A percentile compares a stretch with the other conserved stretches of the same genome.
Evolutionary conservation across 1,284 basidiomycete genomes (phyloP).

Genomic region (Earliella scabrosa): DNA sequence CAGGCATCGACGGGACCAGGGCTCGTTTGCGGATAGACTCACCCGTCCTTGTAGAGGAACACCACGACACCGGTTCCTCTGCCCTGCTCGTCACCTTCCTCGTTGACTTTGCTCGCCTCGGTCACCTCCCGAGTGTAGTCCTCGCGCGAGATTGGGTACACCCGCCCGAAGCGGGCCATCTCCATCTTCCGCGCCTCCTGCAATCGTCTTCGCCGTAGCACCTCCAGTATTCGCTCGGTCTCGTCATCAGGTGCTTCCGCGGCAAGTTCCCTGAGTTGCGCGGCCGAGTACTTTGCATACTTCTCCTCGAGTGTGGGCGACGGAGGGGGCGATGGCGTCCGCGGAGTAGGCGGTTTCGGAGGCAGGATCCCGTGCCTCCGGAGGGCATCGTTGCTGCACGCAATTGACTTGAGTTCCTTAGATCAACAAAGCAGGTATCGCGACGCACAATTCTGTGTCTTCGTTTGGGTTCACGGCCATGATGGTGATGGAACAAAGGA

Average conservation of each 20-base stretch:
- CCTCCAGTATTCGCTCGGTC: conserved; percentile 76
- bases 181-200: conserved; percentile 64
- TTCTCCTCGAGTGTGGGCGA: conserved; percentile 68
- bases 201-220: conserved; percentile 70
- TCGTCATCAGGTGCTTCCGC: conserved; percentile 79
- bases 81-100: conserved; percentile 67
- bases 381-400: conserved; percentile 84
- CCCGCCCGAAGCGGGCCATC: conserved; percentile 79
- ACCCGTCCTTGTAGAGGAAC: conserved; percentile 91
- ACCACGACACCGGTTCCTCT: conserved; percentile 87
- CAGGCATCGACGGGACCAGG: background rate
- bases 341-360: conserved; percentile 68
- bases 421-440: background rate
- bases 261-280: conserved; percentile 70
- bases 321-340: conserved; percentile 73
- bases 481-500: conserved; percentile 1
- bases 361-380: conserved; percentile 92
- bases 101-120: conserved; percentile 81
- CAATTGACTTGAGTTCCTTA: conserved; percentile 6
- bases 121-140: conserved; percentile 97
- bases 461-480: conserved; percentile 83
- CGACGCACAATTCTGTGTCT: conserved; percentile 90
- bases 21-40: conserved; percentile 29
- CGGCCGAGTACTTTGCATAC: conserved; percentile 67
- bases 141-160: conserved; percentile 90